Percentiles rank a stretch among this genome's conserved stretches.
Evolutionary conservation across 352 stramenopile species (phyloP).

Genomic region (Globisporangium yorkense): DNA sequence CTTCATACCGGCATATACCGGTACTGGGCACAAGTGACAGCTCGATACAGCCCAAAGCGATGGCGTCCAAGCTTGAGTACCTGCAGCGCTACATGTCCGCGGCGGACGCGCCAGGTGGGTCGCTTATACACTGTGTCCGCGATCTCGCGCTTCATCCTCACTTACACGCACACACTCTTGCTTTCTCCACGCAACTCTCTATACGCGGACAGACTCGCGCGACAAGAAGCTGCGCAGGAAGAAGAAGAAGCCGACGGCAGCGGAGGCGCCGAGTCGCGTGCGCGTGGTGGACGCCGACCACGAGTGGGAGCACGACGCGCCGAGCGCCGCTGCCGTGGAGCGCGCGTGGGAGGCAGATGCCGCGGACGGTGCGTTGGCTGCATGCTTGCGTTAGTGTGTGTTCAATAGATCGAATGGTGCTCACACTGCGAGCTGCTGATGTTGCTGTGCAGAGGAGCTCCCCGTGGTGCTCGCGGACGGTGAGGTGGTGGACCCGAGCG

Average conservation of each 20-base stretch:
- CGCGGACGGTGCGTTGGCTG: constrained; percentile 27
- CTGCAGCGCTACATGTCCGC: constrained; percentile 69
- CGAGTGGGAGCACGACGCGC: constrained; percentile 42
- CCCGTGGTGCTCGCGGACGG: constrained; percentile 41
- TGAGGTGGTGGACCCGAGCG: constrained; percentile 46
- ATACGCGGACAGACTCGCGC: constrained; percentile 11
- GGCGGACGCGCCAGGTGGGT: constrained; percentile 17
- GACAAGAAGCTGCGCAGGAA: constrained; percentile 58
- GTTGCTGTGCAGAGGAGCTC: constrained; percentile 18
- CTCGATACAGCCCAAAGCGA: constrained; percentile 2
- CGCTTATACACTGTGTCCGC: not conserved
- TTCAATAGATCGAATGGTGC: not conserved
- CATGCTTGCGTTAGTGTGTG: not conserved
- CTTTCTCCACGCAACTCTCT: not conserved
- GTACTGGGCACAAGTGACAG: not conserved
- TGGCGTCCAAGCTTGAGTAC: constrained; percentile 74
- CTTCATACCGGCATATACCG: too few species aligned
- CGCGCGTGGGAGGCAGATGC: constrained; percentile 58
- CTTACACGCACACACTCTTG: constrained; percentile 2
- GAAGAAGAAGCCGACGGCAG: constrained; percentile 36
- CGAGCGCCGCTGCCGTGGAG: constrained; percentile 40
- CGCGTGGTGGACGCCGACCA: constrained; percentile 60
- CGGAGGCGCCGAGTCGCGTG: constrained; percentile 15
- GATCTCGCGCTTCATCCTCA: not conserved
- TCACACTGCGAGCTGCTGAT: not conserved